Percentiles rank a stretch among this genome's conserved stretches.
Conservation (phyloP, 345 rosid species). For the Gossypium longicalyx region DNA sequence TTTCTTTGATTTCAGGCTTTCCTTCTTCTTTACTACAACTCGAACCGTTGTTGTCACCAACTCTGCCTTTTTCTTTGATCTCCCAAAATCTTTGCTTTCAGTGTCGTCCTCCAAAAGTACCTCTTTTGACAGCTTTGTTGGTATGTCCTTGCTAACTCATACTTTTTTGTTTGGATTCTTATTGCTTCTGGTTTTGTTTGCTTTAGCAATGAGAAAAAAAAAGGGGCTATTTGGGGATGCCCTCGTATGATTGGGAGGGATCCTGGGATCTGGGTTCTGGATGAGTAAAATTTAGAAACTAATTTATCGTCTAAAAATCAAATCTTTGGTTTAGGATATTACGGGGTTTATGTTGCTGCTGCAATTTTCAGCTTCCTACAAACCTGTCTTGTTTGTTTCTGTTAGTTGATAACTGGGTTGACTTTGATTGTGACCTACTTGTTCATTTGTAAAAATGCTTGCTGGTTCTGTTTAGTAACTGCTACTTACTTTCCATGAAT, state of each 20-base stretch:
- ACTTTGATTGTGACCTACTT: neutral
- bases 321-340: slow-evolving; percentile 2
- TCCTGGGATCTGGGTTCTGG: slow-evolving; percentile 25
- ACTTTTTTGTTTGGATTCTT: neutral
- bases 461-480: neutral
- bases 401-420: slow-evolving; percentile 8
- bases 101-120: slow-evolving; percentile 20
- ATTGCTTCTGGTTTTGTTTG: slow-evolving; percentile 10
- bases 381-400: neutral
- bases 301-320: neutral
- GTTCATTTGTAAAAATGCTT: neutral
- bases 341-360: slow-evolving; percentile 1
- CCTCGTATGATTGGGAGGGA: slow-evolving; percentile 2
- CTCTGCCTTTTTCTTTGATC: slow-evolving; percentile 9
- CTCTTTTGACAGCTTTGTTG: slow-evolving; percentile 15
- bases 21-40: slow-evolving; percentile 50
- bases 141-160: slow-evolving; percentile 26
- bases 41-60: slow-evolving; percentile 13
- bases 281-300: slow-evolving; percentile 7
- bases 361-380: slow-evolving; percentile 1
- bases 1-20: slow-evolving; percentile 21
- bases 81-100: slow-evolving; percentile 24
- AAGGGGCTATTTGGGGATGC: slow-evolving; percentile 12
- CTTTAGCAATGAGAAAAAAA: slow-evolving; percentile 9
- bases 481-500: slow-evolving; percentile 2